phyloP scores from a whole-genome alignment of 257 asterid genomes.

The Henckelia pumila region DNA sequence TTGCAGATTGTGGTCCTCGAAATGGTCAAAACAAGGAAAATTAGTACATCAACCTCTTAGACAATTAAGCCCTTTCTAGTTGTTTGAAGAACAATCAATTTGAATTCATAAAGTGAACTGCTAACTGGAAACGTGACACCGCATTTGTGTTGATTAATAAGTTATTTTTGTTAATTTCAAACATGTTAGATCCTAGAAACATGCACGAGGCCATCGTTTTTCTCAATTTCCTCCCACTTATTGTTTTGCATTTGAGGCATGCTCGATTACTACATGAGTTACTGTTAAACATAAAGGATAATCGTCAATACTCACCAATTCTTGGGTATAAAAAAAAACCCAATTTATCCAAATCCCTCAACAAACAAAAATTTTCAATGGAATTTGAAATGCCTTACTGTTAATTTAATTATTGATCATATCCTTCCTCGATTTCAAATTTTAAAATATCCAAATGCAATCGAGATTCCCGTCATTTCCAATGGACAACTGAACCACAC shows the following conservation, averaged over 20 bases:
- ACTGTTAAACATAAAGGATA: too few species aligned
- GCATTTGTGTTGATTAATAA: too few species aligned
- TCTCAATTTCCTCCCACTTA: background rate
- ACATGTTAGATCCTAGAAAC: background rate
- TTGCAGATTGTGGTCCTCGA: too few species aligned
- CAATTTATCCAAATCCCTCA: background rate
- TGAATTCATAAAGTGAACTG: too few species aligned
- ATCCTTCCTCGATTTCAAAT: slow-evolving; percentile 14
- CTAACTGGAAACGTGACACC: too few species aligned
- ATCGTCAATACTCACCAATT: background rate
- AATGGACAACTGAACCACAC: slow-evolving; percentile 1
- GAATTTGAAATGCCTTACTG: background rate
- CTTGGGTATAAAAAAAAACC: background rate
- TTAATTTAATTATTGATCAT: background rate
- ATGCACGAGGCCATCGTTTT: background rate
- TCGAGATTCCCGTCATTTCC: background rate
- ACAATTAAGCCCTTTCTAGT: too few species aligned
- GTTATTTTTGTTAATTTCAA: too few species aligned
- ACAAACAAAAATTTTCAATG: background rate
- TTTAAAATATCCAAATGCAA: background rate
- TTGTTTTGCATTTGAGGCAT: background rate
- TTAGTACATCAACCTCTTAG: too few species aligned
- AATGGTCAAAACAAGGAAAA: too few species aligned
- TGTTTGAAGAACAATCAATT: too few species aligned
- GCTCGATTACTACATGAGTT: background rate